phyloP scores from a whole-genome alignment of 1,139 yeast species.

The Tardiomyces depauwii region DNA sequence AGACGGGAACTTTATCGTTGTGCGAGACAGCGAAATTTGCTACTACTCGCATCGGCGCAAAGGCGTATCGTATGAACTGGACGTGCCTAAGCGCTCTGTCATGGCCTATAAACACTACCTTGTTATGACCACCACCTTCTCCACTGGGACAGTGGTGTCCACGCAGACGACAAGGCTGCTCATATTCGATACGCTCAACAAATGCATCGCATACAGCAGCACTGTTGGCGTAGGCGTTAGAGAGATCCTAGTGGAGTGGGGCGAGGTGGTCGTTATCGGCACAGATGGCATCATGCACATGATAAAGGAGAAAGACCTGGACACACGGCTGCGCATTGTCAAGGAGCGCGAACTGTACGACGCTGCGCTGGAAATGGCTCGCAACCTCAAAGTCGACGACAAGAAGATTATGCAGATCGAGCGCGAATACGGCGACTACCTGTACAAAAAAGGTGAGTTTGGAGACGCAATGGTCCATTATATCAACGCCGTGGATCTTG shows the following conservation, averaged over 20 bases:
- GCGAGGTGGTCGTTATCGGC: conserved; percentile 48
- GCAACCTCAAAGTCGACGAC: conserved; percentile 30
- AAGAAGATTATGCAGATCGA: conserved; percentile 39
- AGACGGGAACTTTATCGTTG: conserved; percentile 37
- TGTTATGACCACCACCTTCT: conserved; percentile 40
- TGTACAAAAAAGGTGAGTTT: conserved; percentile 54
- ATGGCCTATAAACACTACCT: conserved; percentile 40
- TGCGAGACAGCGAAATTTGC: conserved; percentile 36
- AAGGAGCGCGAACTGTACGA: conserved; percentile 61
- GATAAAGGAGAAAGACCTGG: conserved; percentile 53
- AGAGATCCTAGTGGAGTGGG: conserved; percentile 45
- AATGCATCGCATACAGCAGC: conserved; percentile 59
- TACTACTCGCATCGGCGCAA: conserved; percentile 47
- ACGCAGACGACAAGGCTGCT: conserved; percentile 37
- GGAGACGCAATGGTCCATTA: conserved; percentile 65
- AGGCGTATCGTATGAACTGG: conserved; percentile 47
- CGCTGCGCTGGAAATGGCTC: conserved; percentile 63
- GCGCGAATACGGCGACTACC: conserved; percentile 57
- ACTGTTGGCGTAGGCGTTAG: conserved; percentile 54
- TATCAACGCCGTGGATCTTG: conserved; percentile 39
- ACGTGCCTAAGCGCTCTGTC: conserved; percentile 46
- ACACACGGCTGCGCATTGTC: conserved; percentile 59
- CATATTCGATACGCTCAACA: conserved; percentile 57
- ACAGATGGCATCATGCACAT: conserved; percentile 67
- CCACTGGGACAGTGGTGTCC: conserved; percentile 8